Base-by-base conservation (phyloP, 2,329 filamentous ascomycete genomes). In the Fusarium guadeloupense region DNA sequence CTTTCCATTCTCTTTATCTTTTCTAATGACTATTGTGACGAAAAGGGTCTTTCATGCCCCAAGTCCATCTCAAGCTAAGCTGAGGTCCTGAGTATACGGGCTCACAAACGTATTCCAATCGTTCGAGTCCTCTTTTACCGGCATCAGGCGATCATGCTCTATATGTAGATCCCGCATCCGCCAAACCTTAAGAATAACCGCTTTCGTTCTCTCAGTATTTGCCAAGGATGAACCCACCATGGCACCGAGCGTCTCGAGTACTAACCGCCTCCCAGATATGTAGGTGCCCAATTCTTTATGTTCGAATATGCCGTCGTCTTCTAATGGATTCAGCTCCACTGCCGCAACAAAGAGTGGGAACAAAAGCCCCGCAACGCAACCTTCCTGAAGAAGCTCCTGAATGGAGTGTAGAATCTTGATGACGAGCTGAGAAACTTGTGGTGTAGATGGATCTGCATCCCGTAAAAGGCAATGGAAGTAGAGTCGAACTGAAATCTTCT, bases 181-280 rank as follows among this genome's bases (percentile, higher is more conserved):
- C 80, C 80, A 82, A 10, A 82, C 74, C 38, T 78, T 80, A 9
- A 76, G 72, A 45, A 82, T 80, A 4, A 82, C 80, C 1, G 77
- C 75, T 10, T 77, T 71, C 8, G 78, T 81, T 17, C 78, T 74
- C 9, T 75, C 72, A 7, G 81, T 73, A 39, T 82, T 82, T 1
- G 67, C 71, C 1, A 81, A 68, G 2, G 78, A 79, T 1, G 72
- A 76, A 19, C 76, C 72, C 0, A 74, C 70, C 72, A 82, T 76
- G 2, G 71, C 70, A 4, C 75, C 71, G n/a, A 69, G 35, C 7
- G 49, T 64, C 5, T 68, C 67, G 1, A 69, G 21, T 0, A 69
- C 60, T 1, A 67, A 20, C 1, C 64, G 56, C 6, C 67, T 64
- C 3, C 65, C 54, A 3, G 59, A 65, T 8, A 58, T 6, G 3